Evolutionary conservation across 192 early-diverging fungal genomes (phyloP).

Genomic region (Dissophora ornata): DNA sequence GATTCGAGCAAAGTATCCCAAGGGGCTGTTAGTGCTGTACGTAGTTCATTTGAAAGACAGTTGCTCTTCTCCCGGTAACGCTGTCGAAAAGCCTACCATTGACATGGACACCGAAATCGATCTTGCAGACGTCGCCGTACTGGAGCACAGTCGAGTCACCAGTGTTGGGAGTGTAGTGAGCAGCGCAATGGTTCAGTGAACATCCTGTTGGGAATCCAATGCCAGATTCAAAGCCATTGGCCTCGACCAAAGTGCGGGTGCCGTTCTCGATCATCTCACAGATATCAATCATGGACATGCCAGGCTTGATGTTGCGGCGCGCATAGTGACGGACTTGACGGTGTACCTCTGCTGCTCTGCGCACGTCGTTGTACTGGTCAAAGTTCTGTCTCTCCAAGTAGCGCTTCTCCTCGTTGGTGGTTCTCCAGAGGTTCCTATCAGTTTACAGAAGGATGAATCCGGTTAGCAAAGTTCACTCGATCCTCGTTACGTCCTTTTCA

Average conservation of each 20-base stretch:
- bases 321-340: constrained; percentile 90
- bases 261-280: constrained; percentile 95
- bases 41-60: too few species aligned
- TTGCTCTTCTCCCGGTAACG: too few species aligned
- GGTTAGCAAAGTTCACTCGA: too few species aligned
- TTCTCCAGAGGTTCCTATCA: constrained; percentile 83
- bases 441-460: too few species aligned
- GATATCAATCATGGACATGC: constrained; percentile 95
- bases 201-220: constrained; percentile 97
- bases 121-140: constrained; percentile 94
- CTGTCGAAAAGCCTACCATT: constrained; percentile 64
- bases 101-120: constrained; percentile 96
- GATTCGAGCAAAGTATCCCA: neutral
- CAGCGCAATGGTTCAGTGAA: constrained; percentile 95
- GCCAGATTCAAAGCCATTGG: constrained; percentile 83
- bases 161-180: constrained; percentile 98
- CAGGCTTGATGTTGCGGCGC: constrained; percentile 86
- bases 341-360: constrained; percentile 95
- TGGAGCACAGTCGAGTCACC: constrained; percentile 91
- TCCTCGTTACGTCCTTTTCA: too few species aligned
- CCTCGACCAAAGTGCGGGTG: constrained; percentile 88
- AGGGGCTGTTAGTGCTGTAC: too few species aligned
- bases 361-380: constrained; percentile 83
- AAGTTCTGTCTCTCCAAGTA: constrained; percentile 77
- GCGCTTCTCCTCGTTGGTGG: constrained; percentile 94